Percentiles rank a stretch among this genome's conserved stretches.
Conservation (phyloP, 129 eudicot species). For the Smallanthus sonchifolius region DNA sequence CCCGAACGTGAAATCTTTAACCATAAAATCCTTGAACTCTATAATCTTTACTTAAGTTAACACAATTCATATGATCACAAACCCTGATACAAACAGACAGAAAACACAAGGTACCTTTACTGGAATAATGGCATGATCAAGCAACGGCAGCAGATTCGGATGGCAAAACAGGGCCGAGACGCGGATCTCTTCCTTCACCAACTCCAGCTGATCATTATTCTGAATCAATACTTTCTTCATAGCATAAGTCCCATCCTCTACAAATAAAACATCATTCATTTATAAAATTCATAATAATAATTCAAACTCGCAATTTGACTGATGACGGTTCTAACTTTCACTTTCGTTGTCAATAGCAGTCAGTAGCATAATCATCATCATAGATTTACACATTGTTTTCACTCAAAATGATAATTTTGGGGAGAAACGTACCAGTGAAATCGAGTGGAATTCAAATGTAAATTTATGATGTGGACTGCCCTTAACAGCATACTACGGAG, state of each 20-base stretch:
- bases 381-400: too few relatives aligned
- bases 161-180: constrained; percentile 81
- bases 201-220: constrained; percentile 74
- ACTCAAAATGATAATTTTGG: too few relatives aligned
- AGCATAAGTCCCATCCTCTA: constrained; percentile 98
- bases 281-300: neutral
- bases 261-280: constrained; percentile 17
- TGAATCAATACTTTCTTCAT: constrained; percentile 96
- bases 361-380: too few relatives aligned
- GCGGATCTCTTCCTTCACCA: constrained; percentile 95
- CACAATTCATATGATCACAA: constrained; percentile 1
- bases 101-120: constrained; percentile 54
- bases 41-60: neutral
- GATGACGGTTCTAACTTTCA: too few relatives aligned
- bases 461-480: too few relatives aligned
- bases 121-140: constrained; percentile 81
- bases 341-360: too few relatives aligned
- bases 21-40: neutral
- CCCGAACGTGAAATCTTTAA: neutral
- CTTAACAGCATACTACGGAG: too few relatives aligned
- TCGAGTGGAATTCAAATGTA: too few relatives aligned
- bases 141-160: constrained; percentile 79
- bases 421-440: too few relatives aligned
- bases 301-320: too few relatives aligned
- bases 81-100: neutral